Evolutionary conservation across 257 asterid species (phyloP).

Genomic region (Catharanthus roseus): DNA sequence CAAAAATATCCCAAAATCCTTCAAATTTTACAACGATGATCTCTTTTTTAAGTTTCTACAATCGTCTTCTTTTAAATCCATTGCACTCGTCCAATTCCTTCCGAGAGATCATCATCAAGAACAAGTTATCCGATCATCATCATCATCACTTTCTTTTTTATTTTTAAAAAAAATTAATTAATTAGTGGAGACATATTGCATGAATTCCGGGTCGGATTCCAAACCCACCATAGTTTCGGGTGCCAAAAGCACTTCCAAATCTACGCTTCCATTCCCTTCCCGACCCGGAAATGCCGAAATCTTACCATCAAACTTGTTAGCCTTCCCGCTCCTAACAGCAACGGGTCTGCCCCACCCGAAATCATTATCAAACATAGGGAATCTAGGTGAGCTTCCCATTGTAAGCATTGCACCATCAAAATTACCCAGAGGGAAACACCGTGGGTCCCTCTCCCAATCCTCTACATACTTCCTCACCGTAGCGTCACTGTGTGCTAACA

Average conservation of each 20-base stretch:
- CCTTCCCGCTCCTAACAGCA: constrained; percentile 31
- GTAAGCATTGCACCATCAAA: constrained; percentile 40
- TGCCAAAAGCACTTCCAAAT: constrained; percentile 37
- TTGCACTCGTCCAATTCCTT: not conserved
- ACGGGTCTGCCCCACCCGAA: constrained; percentile 46
- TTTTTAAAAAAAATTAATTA: not conserved
- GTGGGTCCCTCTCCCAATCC: constrained; percentile 36
- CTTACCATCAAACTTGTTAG: constrained; percentile 35
- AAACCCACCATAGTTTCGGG: constrained; percentile 31
- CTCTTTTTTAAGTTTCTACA: no score
- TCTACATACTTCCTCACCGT: constrained; percentile 27
- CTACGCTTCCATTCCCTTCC: constrained; percentile 33
- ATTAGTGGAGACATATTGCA: constrained; percentile 24
- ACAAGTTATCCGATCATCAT: not conserved
- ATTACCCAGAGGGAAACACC: constrained; percentile 34
- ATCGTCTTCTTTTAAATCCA: not conserved
- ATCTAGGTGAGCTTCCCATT: constrained; percentile 40
- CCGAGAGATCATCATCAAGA: not conserved
- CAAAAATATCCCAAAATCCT: not conserved
- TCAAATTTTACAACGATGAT: not conserved
- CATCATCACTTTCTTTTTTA: not conserved
- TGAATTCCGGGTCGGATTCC: constrained; percentile 37
- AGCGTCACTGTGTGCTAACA: constrained; percentile 16
- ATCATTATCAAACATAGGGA: constrained; percentile 40
- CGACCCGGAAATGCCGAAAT: constrained; percentile 36